Evolutionary conservation across 768 basidiomycete species (phyloP), one percentile per base, ranked within the genome.

Genomic region (Coprinopsis sp.): DNA sequence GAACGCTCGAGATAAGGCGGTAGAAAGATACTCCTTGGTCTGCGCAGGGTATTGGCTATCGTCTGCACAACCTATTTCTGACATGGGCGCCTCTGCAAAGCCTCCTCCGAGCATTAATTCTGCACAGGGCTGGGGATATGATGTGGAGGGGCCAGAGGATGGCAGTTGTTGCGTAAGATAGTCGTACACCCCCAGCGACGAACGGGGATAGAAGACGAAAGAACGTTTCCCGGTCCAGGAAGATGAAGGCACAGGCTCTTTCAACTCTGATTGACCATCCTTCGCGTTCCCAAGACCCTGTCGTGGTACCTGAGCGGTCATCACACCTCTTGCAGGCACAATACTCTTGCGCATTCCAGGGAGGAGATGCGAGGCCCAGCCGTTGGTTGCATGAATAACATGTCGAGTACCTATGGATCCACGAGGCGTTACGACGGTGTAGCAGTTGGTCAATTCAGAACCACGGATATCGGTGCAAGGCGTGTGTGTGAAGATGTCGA

Each of bases 351-450:
- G 76, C 67, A 87, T 68, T 0, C 74, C 73, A 11, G 73, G 68
- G 45, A 94, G 66, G 34, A 94, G 74, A 52, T 87, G 82, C 1
- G 87, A 79, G 2, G 72, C 68, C 81, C 90, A 92, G 16, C 77
- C 90, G 60, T 95, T 95, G 2, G 89, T 91, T 2, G 88, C 87
- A 58, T 91, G 90, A 10, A 94, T 68, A 33, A 94, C 71, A 59
- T 88, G 85, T 2, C 62, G 64, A 0, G 87, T 67, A 13, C 54
- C 62, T 21, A 89, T 70, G 4, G 53, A 57, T 0, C 91, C 90
- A 40, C 73, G 70, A 0, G 82, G 69, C 1, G 90, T 91, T 16
- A 58, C 50, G n/a, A 89, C 67, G 7, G 64, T 68, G 64, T 87
- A 87, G 2, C 33, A 37, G 13, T 27, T 8, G 14, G 52, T 2